These are phyloP conservation scores for Ceratocystis ficicola DNA, from an alignment of 2,329 filamentous ascomycete genomes.

Conservation along the genomic window DNA sequence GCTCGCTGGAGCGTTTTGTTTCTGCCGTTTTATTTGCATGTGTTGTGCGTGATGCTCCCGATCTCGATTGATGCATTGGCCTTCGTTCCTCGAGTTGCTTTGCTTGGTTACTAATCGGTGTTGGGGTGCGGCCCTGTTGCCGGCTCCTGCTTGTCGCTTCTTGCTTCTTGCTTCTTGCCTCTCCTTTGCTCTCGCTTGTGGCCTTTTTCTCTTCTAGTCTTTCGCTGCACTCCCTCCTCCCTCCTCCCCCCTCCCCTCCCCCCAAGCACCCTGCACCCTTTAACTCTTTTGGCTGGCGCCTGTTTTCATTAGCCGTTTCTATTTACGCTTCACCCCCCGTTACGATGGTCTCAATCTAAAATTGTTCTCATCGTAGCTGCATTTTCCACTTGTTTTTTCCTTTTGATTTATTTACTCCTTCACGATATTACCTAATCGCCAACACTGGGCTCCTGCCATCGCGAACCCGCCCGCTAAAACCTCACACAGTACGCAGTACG, in stretches of 20 bases:
- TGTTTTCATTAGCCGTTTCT: conserved; percentile 1
- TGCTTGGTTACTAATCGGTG: too few relatives aligned
- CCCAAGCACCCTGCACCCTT: neutral
- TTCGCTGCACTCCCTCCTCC: neutral
- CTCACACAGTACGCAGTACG: too few relatives aligned
- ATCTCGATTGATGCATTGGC: too few relatives aligned
- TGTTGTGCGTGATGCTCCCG: too few relatives aligned
- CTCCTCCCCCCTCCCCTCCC: too few relatives aligned
- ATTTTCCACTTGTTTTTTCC: neutral
- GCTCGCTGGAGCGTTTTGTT: too few relatives aligned
- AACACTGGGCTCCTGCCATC: neutral
- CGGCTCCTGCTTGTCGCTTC: neutral
- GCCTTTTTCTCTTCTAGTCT: neutral
- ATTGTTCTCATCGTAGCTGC: neutral
- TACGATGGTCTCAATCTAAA: neutral
- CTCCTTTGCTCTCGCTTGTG: neutral
- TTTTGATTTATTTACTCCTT: neutral
- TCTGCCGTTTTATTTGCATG: too few relatives aligned
- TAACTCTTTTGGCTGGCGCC: neutral
- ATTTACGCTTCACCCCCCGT: conserved; percentile 3
- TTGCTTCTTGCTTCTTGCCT: too few relatives aligned
- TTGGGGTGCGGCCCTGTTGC: neutral
- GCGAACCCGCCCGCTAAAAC: too few relatives aligned
- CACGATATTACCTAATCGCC: neutral
- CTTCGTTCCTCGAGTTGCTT: too few relatives aligned